A percentile compares a stretch with the other conserved stretches of the same genome.
These are phyloP conservation scores for Rauvolfia tetraphylla DNA, from an alignment of 257 asterid species.

Conservation along the genomic window DNA sequence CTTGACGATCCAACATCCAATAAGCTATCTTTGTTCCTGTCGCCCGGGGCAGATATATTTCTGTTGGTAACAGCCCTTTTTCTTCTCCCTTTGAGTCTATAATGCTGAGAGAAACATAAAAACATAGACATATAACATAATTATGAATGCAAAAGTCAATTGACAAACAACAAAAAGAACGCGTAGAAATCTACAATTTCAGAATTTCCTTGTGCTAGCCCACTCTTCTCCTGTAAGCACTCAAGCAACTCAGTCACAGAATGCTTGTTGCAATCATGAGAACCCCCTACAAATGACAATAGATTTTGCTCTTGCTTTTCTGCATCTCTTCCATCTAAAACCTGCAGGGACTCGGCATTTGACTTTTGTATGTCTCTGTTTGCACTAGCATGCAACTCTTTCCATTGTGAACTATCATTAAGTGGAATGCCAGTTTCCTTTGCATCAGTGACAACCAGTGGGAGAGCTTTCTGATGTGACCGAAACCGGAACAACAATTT, in stretches of 20 bases:
- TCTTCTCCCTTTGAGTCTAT: conserved; percentile 30
- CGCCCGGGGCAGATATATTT: conserved; percentile 31
- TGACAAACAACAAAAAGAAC: conserved; percentile 14
- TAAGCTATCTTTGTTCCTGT: conserved; percentile 35
- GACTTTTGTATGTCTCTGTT: conserved; percentile 29
- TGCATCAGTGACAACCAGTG: conserved; percentile 32
- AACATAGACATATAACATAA: conserved; percentile 12
- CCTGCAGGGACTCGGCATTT: conserved; percentile 30
- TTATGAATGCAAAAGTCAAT: conserved; percentile 3
- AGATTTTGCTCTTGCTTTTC: conserved; percentile 25
- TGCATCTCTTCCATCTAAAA: conserved; percentile 29
- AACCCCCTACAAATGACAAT: conserved; percentile 34
- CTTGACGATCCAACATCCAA: conserved; percentile 36
- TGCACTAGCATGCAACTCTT: conserved; percentile 31
- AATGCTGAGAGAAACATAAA: conserved; percentile 27
- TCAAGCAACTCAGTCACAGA: conserved; percentile 71
- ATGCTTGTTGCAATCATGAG: conserved; percentile 33
- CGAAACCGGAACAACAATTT: conserved; percentile 40
- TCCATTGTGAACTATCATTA: conserved; percentile 20
- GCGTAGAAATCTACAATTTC: conserved; percentile 40
- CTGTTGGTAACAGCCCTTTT: conserved; percentile 22
- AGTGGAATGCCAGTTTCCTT: conserved; percentile 27
- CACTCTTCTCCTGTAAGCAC: conserved; percentile 46
- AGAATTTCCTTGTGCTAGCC: conserved; percentile 33
- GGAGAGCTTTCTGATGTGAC: conserved; percentile 32